These are phyloP conservation scores for Xerocomus nothofagi DNA, from an alignment of 1,284 basidiomycete species.

Conservation along the genomic window DNA sequence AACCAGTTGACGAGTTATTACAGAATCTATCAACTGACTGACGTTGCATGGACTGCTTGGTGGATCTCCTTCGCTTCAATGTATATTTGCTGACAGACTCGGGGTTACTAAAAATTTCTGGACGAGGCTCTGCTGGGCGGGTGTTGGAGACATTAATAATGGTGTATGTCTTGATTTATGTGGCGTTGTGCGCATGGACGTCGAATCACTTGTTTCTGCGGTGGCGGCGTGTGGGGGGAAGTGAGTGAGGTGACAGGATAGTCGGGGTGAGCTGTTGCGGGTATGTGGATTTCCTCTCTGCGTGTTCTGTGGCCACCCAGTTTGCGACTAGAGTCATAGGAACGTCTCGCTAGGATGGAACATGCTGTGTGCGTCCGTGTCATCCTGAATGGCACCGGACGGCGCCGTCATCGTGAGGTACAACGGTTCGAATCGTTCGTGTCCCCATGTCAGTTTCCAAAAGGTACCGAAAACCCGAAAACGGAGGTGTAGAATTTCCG, in stretches of 20 bases:
- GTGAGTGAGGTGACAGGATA: conserved; percentile 10
- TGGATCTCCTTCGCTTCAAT: background rate
- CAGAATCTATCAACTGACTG: background rate
- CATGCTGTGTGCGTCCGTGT: background rate
- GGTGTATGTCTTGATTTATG: conserved; percentile 10
- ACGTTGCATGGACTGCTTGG: background rate
- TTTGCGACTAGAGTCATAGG: background rate
- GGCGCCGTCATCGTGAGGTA: too few relatives aligned
- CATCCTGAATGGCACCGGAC: background rate
- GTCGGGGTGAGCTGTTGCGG: conserved; percentile 2
- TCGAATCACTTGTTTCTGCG: conserved; percentile 14
- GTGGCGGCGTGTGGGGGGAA: conserved; percentile 32
- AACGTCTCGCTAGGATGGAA: background rate
- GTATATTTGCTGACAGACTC: background rate
- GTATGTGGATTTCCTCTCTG: conserved; percentile 9
- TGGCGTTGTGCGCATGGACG: conserved; percentile 11
- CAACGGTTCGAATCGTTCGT: too few relatives aligned
- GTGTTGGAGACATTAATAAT: conserved; percentile 14
- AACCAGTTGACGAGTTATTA: too few relatives aligned
- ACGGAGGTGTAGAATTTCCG: conserved; percentile 5
- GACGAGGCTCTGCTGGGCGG: background rate
- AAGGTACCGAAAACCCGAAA: background rate
- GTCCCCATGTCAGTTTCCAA: conserved; percentile 4
- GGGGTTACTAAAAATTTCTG: background rate
- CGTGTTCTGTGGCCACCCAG: background rate